Evolutionary conservation across 1,284 basidiomycete species (phyloP).

Genomic region (Pterula multifida): DNA sequence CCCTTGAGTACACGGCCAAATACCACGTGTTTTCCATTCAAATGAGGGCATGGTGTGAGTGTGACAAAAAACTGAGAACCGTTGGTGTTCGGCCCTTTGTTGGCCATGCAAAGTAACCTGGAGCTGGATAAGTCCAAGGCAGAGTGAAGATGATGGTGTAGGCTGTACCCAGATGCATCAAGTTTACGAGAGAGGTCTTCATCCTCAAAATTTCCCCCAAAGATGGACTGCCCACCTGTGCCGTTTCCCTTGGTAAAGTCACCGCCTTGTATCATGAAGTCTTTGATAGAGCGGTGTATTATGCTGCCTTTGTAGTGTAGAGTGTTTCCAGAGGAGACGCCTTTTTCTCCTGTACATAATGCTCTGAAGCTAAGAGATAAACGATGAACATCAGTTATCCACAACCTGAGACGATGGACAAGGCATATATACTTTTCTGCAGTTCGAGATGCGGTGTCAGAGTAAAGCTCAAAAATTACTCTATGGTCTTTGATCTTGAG

Average conservation of each 20-base stretch:
- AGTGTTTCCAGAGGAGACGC: constrained; percentile 55
- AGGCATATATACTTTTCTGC: constrained; percentile 52
- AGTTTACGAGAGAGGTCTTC: constrained; percentile 61
- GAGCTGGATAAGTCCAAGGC: background rate
- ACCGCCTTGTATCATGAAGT: constrained; percentile 86
- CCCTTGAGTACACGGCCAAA: constrained; percentile 58
- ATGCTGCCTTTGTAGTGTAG: constrained; percentile 77
- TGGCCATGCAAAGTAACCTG: constrained; percentile 67
- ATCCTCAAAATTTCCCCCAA: constrained; percentile 62
- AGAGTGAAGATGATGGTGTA: background rate
- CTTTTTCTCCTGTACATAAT: constrained; percentile 82
- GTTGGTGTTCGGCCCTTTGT: constrained; percentile 36
- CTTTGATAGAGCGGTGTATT: constrained; percentile 70
- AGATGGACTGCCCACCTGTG: constrained; percentile 76
- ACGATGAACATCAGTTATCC: too few relatives aligned
- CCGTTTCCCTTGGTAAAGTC: constrained; percentile 73
- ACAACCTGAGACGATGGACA: constrained; percentile 2
- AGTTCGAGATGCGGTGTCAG: constrained; percentile 64
- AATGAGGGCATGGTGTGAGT: constrained; percentile 56
- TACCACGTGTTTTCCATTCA: constrained; percentile 69
- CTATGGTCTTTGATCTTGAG: too few relatives aligned
- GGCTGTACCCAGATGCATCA: constrained; percentile 44
- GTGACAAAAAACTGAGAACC: constrained; percentile 81
- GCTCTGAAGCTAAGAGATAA: constrained; percentile 59
- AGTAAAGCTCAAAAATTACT: constrained; percentile 75